phyloP scores from a whole-genome alignment of 352 stramenopile species.

The Pythium utonaiense region DNA sequence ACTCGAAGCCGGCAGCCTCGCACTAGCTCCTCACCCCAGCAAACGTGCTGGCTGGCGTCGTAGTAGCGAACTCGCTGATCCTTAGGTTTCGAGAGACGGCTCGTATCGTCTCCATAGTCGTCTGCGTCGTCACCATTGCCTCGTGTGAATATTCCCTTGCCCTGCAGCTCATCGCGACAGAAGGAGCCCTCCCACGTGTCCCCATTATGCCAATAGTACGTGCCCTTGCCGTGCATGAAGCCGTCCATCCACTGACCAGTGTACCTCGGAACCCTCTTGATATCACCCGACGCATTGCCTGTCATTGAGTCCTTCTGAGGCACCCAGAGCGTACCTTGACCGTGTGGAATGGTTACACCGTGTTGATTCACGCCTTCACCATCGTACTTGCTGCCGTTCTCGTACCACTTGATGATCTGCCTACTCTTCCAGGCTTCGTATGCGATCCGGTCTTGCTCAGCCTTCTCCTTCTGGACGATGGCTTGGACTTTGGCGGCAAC shows the following conservation, averaged over 20 bases:
- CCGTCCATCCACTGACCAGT: constrained; percentile 51
- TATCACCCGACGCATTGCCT: constrained; percentile 26
- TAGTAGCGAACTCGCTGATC: constrained; percentile 51
- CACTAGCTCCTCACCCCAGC: constrained; percentile 64
- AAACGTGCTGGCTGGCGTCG: constrained; percentile 54
- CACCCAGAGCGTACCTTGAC: constrained; percentile 56
- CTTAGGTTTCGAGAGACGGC: neutral
- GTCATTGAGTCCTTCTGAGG: constrained; percentile 28
- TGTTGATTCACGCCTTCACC: constrained; percentile 44
- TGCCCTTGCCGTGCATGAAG: constrained; percentile 55
- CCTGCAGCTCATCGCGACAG: constrained; percentile 56
- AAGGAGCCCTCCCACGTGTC: constrained; percentile 60
- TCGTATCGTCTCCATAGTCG: constrained; percentile 4
- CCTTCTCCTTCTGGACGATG: constrained; percentile 27
- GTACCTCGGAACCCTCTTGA: constrained; percentile 48
- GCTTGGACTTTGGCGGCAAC: constrained; percentile 32
- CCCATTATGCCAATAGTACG: constrained; percentile 53
- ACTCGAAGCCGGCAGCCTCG: constrained; percentile 41
- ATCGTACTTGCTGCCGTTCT: constrained; percentile 69
- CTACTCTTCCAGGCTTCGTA: constrained; percentile 36
- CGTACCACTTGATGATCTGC: constrained; percentile 59
- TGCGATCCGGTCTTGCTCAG: constrained; percentile 29
- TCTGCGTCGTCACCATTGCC: constrained; percentile 23
- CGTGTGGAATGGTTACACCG: constrained; percentile 46
- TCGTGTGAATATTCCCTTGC: constrained; percentile 49